Percentiles rank a stretch among this genome's conserved stretches.
These are phyloP conservation scores for Agrocybe praecox DNA, from an alignment of 768 basidiomycete genomes.

Conservation along the genomic window DNA sequence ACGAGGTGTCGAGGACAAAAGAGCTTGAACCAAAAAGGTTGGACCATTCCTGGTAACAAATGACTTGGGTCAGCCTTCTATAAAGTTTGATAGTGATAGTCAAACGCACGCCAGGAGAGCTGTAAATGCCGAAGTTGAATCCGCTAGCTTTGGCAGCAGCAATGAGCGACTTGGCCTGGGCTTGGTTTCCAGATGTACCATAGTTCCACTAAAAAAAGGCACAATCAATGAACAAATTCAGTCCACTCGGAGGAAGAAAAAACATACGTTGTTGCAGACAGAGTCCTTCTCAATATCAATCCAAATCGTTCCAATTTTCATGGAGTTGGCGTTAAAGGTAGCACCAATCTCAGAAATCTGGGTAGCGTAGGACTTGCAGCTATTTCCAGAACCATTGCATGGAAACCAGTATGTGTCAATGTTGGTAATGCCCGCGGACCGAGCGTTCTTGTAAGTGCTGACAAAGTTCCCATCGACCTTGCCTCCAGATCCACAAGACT, in stretches of 20 bases:
- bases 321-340: constrained; percentile 15
- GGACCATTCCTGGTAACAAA: constrained; percentile 16
- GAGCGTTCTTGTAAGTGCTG: constrained; percentile 18
- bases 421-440: constrained; percentile 18
- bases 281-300: constrained; percentile 21
- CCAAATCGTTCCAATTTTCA: constrained; percentile 21
- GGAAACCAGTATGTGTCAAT: constrained; percentile 24
- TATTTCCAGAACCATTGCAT: constrained; percentile 19
- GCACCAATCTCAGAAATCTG: constrained; percentile 14
- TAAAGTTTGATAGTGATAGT: no score
- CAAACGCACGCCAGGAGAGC: constrained; percentile 16
- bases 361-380: constrained; percentile 18
- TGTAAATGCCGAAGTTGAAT: constrained; percentile 21
- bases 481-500: constrained; percentile 18
- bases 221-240: not conserved
- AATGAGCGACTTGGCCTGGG: constrained; percentile 15
- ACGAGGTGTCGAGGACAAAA: constrained; percentile 19
- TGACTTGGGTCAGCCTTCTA: no score
- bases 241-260: not conserved
- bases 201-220: constrained; percentile 16
- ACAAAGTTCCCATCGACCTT: constrained; percentile 22
- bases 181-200: constrained; percentile 17
- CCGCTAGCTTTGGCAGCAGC: constrained; percentile 18
- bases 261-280: constrained; percentile 17
- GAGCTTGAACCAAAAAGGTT: constrained; percentile 19